Conservation (phyloP, 2,329 filamentous ascomycete species). For the Calonectria hongkongensis region DNA sequence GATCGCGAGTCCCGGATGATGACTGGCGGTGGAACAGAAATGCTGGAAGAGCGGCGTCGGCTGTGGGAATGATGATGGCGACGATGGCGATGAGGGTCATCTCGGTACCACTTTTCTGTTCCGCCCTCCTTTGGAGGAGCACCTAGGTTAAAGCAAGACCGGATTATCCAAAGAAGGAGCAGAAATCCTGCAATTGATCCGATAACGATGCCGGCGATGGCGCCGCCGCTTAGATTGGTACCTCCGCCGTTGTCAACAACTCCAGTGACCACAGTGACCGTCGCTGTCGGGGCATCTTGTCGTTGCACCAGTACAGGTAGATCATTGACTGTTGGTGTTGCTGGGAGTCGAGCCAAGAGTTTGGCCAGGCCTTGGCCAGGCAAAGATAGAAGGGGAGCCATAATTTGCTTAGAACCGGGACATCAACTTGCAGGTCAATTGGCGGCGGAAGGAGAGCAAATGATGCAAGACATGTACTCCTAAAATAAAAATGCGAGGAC, state of each 20-base stretch:
- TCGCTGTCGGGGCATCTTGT: slow-evolving; percentile 49
- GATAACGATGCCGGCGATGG: slow-evolving; percentile 71
- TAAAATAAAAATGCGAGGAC: neutral
- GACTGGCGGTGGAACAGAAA: slow-evolving; percentile 52
- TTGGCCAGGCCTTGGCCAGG: neutral
- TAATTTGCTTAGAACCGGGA: neutral
- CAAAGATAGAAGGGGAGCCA: slow-evolving; percentile 4
- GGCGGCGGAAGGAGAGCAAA: neutral
- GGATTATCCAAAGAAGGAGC: slow-evolving; percentile 68
- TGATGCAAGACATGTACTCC: neutral
- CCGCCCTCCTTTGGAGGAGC: slow-evolving; percentile 57
- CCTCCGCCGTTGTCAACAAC: slow-evolving; percentile 46
- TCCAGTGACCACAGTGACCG: slow-evolving; percentile 57
- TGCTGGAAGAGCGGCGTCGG: slow-evolving; percentile 49
- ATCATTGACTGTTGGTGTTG: neutral
- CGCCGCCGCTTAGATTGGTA: slow-evolving; percentile 65
- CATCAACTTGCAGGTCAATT: neutral
- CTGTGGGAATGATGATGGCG: slow-evolving; percentile 53
- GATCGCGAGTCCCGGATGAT: slow-evolving; percentile 48
- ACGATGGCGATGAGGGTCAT: slow-evolving; percentile 47
- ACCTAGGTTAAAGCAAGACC: slow-evolving; percentile 65
- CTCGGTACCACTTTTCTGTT: slow-evolving; percentile 57
- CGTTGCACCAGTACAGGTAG: slow-evolving; percentile 24
- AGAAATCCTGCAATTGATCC: slow-evolving; percentile 68
- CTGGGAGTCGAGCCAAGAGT: neutral